Evolutionary conservation across 345 rosid species (phyloP).

Genomic region (Brassica nigra): DNA sequence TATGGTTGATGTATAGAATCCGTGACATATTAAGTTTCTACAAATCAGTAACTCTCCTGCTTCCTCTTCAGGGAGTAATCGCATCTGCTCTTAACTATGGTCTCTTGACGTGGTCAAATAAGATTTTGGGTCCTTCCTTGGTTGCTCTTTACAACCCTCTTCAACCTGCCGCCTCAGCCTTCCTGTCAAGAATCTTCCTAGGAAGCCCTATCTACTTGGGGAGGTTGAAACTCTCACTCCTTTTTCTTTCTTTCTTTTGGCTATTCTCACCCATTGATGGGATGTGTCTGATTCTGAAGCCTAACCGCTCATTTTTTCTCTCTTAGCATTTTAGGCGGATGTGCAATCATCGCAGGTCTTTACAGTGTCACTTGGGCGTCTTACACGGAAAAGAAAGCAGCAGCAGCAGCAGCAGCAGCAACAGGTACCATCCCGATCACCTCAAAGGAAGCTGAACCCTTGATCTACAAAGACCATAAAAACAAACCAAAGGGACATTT

Average conservation of each 20-base stretch:
- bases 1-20: constrained; percentile 1
- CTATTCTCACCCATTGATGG: not conserved
- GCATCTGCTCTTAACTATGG: constrained; percentile 97
- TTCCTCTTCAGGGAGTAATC: constrained; percentile 58
- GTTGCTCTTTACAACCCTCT: constrained; percentile 97
- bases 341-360: constrained; percentile 74
- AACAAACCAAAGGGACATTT: constrained; percentile 50
- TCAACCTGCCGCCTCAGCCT: constrained; percentile 91
- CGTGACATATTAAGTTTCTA: not conserved
- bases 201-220: constrained; percentile 95
- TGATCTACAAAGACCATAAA: constrained; percentile 53
- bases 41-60: constrained; percentile 1
- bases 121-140: constrained; percentile 92
- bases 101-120: constrained; percentile 94
- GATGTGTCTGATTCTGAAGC: not conserved
- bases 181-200: constrained; percentile 86
- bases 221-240: constrained; percentile 56
- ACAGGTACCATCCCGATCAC: constrained; percentile 32
- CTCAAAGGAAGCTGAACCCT: constrained; percentile 39
- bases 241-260: not conserved
- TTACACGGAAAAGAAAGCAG: constrained; percentile 56
- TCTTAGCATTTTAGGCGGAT: constrained; percentile 76
- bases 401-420: constrained; percentile 29
- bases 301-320: constrained; percentile 4
- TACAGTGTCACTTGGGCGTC: constrained; percentile 96